These are phyloP conservation scores for Mortierella sp. DNA, from an alignment of 371 early-diverging fungal species.

Conservation along the genomic window DNA sequence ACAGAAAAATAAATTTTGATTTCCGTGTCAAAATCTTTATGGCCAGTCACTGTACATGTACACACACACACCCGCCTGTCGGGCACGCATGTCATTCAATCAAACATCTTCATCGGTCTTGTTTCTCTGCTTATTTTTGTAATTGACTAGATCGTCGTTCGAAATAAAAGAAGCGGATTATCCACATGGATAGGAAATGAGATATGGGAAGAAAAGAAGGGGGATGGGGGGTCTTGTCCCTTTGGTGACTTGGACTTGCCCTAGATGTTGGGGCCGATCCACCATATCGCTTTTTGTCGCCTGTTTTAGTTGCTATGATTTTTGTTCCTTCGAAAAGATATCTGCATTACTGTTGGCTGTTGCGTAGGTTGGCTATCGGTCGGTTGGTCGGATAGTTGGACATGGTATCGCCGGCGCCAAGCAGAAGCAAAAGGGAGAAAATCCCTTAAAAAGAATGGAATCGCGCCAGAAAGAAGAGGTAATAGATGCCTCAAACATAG, in stretches of 20 bases:
- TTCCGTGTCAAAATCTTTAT: too few species aligned
- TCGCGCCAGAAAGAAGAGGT: background rate
- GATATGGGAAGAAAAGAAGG: too few species aligned
- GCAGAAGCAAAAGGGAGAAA: background rate
- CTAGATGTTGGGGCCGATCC: background rate
- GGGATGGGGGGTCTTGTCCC: background rate
- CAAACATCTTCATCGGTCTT: background rate
- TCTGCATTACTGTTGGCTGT: background rate
- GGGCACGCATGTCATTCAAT: background rate
- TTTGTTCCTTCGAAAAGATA: background rate
- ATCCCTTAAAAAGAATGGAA: background rate
- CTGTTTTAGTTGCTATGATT: background rate
- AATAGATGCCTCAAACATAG: background rate
- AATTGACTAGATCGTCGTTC: background rate
- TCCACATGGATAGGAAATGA: background rate
- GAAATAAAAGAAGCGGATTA: background rate
- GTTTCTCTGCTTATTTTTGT: background rate
- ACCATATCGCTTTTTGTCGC: background rate
- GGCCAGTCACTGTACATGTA: too few species aligned
- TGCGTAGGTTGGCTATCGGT: too few species aligned
- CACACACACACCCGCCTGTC: background rate
- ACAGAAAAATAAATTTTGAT: too few species aligned
- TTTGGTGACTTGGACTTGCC: background rate
- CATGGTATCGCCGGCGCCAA: too few species aligned
- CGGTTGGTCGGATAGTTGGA: too few species aligned